Evolutionary conservation across 345 rosid genomes (phyloP), one percentile per base, ranked within the genome.

Genomic region (Eucalyptus grandis): DNA sequence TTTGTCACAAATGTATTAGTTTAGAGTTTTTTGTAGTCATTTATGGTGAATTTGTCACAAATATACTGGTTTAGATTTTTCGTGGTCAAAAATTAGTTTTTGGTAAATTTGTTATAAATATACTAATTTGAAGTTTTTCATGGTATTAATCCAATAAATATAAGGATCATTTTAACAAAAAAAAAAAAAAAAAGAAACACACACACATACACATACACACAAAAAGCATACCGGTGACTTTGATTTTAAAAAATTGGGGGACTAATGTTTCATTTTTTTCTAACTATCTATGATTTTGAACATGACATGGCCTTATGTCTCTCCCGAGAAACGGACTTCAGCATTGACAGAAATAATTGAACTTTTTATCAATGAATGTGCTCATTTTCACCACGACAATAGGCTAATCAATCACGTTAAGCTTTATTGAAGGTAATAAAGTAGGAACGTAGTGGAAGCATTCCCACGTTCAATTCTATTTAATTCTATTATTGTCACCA

Each of bases 1-100:
- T 53, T 53, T 53, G 26, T 53, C 2, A 8, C 26, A 53, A 53
- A 53, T 53, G 11, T 53, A 53, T 0, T 0, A 1, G 3, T 7
- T 51, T 51, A 51, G 4, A 3, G 22, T 49, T 51, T 51, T 51
- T 51, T 51, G 54, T 51, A 51, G 4, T 51, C 8, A 51, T 51
- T 51, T 51, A 16, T 51, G 19, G 9, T 51, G 21, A 51, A 51
- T 51, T 51, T 51, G 54, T 51, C 9, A 51, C 54, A 16, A 16
- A 51, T 51, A 51, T 51, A 51, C 1, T 3, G 9, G 1, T 51
- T 51, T 51, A 1, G 21, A 51, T 15, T 15, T 50, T 50, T 50
- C 3, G 1, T 15, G 8, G 19, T 50, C 1, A 50, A 50, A 50
- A 50, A 15, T 6, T 50, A 50, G 53, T 16, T 17, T 53, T 53